Percentiles rank a stretch among this genome's conserved stretches.
phyloP scores from a whole-genome alignment of 2,329 filamentous ascomycete genomes.

The Phyllosticta capitalensis region DNA sequence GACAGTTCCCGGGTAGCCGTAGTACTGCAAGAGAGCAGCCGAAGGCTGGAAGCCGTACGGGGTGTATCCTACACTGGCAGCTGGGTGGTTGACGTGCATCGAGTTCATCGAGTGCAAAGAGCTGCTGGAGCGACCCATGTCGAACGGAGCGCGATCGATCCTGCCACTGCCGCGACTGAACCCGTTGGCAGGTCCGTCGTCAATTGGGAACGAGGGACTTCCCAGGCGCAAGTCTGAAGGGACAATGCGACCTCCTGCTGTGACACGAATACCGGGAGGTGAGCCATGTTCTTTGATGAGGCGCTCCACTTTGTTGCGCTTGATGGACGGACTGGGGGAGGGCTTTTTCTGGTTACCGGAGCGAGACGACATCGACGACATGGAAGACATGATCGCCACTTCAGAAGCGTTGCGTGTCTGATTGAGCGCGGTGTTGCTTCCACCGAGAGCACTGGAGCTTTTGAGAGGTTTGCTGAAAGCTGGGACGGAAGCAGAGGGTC shows the following conservation, averaged over 20 bases:
- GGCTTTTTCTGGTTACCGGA: constrained; percentile 24
- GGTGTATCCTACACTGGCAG: background rate
- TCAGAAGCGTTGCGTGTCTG: background rate
- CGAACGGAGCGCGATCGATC: background rate
- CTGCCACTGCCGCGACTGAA: background rate
- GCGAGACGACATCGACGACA: too few species aligned
- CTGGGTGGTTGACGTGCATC: background rate
- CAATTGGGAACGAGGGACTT: constrained; percentile 20
- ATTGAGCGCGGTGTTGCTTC: background rate
- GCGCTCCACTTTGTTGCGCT: constrained; percentile 39
- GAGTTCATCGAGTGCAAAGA: constrained; percentile 4
- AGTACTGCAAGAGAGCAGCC: background rate
- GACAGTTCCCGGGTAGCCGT: background rate
- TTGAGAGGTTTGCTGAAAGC: background rate
- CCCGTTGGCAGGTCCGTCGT: constrained; percentile 13
- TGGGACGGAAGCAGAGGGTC: background rate
- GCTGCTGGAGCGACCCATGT: constrained; percentile 7
- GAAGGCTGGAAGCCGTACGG: background rate
- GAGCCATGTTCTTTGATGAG: constrained; percentile 44
- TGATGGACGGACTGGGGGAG: constrained; percentile 42
- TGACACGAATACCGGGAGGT: constrained; percentile 41
- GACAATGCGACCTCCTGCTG: constrained; percentile 44
- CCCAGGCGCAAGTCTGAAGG: constrained; percentile 33
- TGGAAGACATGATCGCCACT: background rate
- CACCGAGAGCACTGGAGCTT: background rate